phyloP scores from a whole-genome alignment of 2,329 filamentous ascomycete genomes.

The Penicillium corylophilum region DNA sequence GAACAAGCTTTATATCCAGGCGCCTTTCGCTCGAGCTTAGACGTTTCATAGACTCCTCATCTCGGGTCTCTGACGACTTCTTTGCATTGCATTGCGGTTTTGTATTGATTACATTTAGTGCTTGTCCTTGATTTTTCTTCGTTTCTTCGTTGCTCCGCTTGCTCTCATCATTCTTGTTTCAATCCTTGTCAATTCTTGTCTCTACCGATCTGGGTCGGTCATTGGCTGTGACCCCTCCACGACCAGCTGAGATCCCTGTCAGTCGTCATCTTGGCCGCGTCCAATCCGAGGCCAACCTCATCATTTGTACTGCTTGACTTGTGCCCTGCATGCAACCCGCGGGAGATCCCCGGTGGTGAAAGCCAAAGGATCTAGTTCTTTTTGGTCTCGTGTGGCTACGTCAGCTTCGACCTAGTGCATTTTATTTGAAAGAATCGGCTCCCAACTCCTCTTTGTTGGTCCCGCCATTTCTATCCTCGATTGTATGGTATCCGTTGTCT shows the following conservation, averaged over 20 bases:
- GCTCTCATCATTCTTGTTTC: not conserved
- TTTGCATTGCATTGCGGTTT: not conserved
- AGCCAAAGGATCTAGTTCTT: not conserved
- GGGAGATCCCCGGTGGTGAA: conserved; percentile 6
- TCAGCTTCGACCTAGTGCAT: not conserved
- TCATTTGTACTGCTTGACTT: conserved; percentile 8
- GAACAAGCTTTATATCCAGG: conserved; percentile 26
- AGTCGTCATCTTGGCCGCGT: conserved; percentile 3
- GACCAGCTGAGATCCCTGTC: conserved; percentile 12
- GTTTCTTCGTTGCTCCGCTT: not conserved
- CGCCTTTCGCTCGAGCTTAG: conserved; percentile 15
- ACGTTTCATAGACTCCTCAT: not conserved
- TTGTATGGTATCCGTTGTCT: conserved; percentile 8
- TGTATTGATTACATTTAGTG: not conserved
- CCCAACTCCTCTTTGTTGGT: not conserved
- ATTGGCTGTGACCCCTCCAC: conserved; percentile 15
- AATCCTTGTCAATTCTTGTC: too few species aligned
- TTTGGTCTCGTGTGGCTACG: not conserved
- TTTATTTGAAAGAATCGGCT: not conserved
- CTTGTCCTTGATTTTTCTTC: not conserved
- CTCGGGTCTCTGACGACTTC: not conserved
- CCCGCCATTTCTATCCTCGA: not conserved
- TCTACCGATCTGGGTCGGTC: not conserved
- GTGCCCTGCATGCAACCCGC: conserved; percentile 11
- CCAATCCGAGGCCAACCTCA: conserved; percentile 13